Evolutionary conservation across 2,329 filamentous ascomycete species (phyloP).

Genomic region (Penicillium sp.): DNA sequence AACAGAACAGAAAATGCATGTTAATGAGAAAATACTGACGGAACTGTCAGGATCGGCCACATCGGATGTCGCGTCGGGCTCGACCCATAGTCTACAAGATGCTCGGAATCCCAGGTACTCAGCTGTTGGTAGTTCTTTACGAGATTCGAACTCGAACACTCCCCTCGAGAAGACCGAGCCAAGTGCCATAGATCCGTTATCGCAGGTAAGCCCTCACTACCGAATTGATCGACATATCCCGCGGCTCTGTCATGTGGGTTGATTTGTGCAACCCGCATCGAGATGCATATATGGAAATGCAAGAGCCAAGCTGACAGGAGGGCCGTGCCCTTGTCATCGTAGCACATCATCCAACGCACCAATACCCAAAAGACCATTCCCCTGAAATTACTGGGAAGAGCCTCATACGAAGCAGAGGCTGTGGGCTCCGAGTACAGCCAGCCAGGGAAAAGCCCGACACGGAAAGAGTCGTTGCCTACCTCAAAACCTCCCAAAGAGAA

Average conservation of each 20-base stretch:
- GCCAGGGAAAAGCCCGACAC: constrained; percentile 30
- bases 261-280: neutral
- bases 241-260: constrained; percentile 1
- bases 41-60: constrained; percentile 24
- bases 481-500: constrained; percentile 56
- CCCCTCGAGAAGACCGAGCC: constrained; percentile 32
- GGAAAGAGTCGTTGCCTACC: constrained; percentile 31
- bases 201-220: constrained; percentile 52
- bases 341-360: constrained; percentile 66
- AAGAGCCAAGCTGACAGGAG: constrained; percentile 7
- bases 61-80: constrained; percentile 33
- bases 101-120: constrained; percentile 21
- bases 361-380: constrained; percentile 61
- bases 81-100: constrained; percentile 31
- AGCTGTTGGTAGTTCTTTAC: constrained; percentile 21
- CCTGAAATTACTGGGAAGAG: constrained; percentile 39
- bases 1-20: neutral
- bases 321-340: constrained; percentile 7
- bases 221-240: neutral
- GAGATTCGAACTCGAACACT: constrained; percentile 28
- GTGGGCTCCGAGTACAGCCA: constrained; percentile 35
- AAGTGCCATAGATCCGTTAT: constrained; percentile 63
- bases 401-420: constrained; percentile 43
- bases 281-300: constrained; percentile 3
- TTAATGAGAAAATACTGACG: constrained; percentile 7